Percentiles rank a stretch among this genome's conserved stretches.
phyloP scores from a whole-genome alignment of 257 asterid genomes.

The Solanum chiquidenum region DNA sequence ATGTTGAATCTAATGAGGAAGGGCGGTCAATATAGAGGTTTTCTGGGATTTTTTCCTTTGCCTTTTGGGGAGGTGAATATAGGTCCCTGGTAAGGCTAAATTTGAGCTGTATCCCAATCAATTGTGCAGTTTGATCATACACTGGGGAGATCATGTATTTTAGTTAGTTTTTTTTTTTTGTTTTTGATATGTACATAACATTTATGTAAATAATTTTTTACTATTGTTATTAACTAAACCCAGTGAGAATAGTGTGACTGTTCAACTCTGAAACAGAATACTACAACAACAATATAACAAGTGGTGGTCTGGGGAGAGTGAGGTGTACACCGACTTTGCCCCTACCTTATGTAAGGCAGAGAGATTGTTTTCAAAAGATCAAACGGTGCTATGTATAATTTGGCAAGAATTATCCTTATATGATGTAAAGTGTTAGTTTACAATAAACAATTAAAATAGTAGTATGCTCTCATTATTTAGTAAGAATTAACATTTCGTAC shows the following conservation, averaged over 20 bases:
- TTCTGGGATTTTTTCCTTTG: neutral
- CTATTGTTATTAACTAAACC: neutral
- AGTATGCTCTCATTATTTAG: neutral
- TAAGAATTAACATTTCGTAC: neutral
- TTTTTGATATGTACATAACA: neutral
- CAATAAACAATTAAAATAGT: neutral
- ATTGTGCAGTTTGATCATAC: neutral
- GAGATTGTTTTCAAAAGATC: too few species aligned
- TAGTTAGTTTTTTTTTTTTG: neutral
- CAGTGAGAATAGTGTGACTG: neutral
- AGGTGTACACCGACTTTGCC: neutral
- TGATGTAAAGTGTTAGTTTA: neutral
- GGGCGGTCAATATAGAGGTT: neutral
- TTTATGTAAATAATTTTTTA: neutral
- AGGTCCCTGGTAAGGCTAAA: neutral
- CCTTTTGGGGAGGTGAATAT: neutral
- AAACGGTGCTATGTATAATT: too few species aligned
- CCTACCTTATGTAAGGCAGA: neutral
- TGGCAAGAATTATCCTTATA: neutral
- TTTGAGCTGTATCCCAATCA: neutral
- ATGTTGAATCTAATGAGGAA: conserved; percentile 1
- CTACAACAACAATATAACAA: neutral
- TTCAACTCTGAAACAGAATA: neutral
- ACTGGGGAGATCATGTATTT: neutral
- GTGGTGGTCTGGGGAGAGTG: neutral